These are phyloP conservation scores for Carex parvula DNA, from an alignment of 176 grass and related monocot genomes.

Conservation along the genomic window DNA sequence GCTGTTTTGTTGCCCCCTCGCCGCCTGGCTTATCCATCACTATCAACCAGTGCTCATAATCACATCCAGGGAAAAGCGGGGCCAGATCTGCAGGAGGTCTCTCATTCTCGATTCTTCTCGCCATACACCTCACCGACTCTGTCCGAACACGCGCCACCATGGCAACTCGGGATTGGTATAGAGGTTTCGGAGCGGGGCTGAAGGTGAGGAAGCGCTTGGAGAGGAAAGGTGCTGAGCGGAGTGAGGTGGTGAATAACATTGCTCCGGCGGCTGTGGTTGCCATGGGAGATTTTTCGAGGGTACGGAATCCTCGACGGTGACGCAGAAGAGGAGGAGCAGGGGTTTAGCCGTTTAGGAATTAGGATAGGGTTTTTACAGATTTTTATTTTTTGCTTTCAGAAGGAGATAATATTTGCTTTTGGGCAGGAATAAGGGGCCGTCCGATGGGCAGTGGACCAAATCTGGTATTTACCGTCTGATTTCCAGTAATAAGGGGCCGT, in stretches of 20 bases:
- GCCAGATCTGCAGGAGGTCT: conserved; percentile 81
- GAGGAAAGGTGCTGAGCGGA: conserved; percentile 3
- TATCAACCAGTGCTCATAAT: conserved; percentile 99
- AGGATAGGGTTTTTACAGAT: neutral
- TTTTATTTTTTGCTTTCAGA: neutral
- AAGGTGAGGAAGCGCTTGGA: neutral
- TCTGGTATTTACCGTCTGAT: too few relatives aligned
- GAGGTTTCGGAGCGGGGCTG: neutral
- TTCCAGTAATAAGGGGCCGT: too few relatives aligned
- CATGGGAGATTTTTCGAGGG: conserved; percentile 3
- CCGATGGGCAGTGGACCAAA: too few relatives aligned
- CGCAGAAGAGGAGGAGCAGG: neutral
- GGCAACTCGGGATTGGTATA: neutral
- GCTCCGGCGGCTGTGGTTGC: conserved; percentile 40
- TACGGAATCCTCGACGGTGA: neutral
- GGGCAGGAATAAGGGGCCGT: neutral
- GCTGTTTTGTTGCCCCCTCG: conserved; percentile 76
- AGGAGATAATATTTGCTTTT: neutral
- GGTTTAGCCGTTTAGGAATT: neutral
- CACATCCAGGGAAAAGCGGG: conserved; percentile 84
- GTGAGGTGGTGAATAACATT: conserved; percentile 32
- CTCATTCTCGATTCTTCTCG: conserved; percentile 59
- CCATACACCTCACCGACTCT: conserved; percentile 66
- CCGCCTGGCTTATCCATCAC: conserved; percentile 97
- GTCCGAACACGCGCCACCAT: neutral